These are phyloP conservation scores for Cyberlindnera maclurae DNA, from an alignment of 805 yeast genomes.

Conservation along the genomic window DNA sequence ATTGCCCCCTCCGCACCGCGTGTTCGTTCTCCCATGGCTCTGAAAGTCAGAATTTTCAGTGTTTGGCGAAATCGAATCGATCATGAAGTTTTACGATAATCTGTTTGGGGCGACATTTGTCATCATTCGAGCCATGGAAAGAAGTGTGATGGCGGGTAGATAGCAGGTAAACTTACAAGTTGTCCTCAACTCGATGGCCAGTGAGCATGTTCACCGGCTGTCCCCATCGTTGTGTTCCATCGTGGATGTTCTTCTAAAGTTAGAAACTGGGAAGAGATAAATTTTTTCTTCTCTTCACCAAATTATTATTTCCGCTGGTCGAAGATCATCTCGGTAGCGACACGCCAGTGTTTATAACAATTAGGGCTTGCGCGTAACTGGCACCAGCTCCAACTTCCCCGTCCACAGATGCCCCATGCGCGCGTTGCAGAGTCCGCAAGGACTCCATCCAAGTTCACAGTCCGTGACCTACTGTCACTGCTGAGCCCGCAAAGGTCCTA, in stretches of 20 bases:
- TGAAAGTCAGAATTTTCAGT: constrained; percentile 25
- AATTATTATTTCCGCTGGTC: too few relatives aligned
- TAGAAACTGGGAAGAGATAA: constrained; percentile 4
- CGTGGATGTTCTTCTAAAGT: too few relatives aligned
- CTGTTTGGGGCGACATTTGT: constrained; percentile 28
- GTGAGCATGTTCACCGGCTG: not conserved
- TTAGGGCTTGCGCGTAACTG: not conserved
- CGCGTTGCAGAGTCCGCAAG: too few relatives aligned
- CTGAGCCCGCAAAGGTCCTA: constrained; percentile 42
- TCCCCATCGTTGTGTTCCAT: too few relatives aligned
- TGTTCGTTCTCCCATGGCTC: too few relatives aligned
- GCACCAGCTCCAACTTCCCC: not conserved
- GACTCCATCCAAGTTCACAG: constrained; percentile 34
- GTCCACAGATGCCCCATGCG: too few relatives aligned
- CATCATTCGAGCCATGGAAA: constrained; percentile 11
- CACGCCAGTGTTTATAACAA: too few relatives aligned
- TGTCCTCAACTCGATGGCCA: constrained; percentile 12
- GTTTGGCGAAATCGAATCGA: constrained; percentile 27
- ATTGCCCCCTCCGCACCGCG: too few relatives aligned
- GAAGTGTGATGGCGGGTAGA: too few relatives aligned
- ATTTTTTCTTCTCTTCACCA: not conserved
- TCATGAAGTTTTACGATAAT: constrained; percentile 19
- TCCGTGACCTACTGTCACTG: constrained; percentile 42
- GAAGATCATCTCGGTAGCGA: too few relatives aligned
- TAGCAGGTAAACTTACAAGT: constrained; percentile 15